A percentile compares a stretch with the other conserved stretches of the same genome.
Evolutionary conservation across 2,329 filamentous ascomycete genomes (phyloP).

Genomic region (Paradendryphiella salina): DNA sequence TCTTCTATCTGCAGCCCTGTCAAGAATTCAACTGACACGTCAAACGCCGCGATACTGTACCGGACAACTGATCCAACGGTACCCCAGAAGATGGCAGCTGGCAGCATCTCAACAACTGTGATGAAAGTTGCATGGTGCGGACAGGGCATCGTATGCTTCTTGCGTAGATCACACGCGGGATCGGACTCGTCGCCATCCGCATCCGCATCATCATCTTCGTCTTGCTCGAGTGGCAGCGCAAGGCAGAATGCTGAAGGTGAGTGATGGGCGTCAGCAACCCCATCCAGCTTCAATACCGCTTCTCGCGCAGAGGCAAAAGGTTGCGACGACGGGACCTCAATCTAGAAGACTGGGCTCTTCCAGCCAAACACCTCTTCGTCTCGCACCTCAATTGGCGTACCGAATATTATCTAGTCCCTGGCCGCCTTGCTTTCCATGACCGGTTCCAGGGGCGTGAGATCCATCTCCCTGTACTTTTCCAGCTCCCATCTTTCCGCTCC

Average conservation of each 20-base stretch:
- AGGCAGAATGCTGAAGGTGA: background rate
- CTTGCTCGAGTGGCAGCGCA: background rate
- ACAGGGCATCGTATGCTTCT: constrained; percentile 11
- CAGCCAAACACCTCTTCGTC: background rate
- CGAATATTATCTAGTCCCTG: constrained; percentile 22
- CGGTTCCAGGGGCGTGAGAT: constrained; percentile 29
- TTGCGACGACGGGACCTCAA: background rate
- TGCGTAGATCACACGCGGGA: background rate
- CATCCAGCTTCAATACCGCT: background rate
- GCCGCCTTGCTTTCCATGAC: constrained; percentile 17
- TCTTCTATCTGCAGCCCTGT: background rate
- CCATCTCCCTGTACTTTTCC: constrained; percentile 22
- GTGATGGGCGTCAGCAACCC: background rate
- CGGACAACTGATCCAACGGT: constrained; percentile 13
- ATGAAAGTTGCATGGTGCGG: constrained; percentile 28
- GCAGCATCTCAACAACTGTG: constrained; percentile 32
- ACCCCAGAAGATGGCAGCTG: constrained; percentile 32
- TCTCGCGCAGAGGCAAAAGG: background rate
- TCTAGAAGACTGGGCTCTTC: background rate
- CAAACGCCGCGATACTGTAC: constrained; percentile 10
- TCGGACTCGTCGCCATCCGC: constrained; percentile 1
- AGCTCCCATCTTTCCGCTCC: constrained; percentile 4
- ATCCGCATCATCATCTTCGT: constrained; percentile 4
- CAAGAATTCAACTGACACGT: constrained; percentile 14
- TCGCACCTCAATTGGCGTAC: constrained; percentile 5